These are phyloP conservation scores for Pythium vanterpoolii DNA, from an alignment of 352 stramenopile genomes.

Conservation along the genomic window DNA sequence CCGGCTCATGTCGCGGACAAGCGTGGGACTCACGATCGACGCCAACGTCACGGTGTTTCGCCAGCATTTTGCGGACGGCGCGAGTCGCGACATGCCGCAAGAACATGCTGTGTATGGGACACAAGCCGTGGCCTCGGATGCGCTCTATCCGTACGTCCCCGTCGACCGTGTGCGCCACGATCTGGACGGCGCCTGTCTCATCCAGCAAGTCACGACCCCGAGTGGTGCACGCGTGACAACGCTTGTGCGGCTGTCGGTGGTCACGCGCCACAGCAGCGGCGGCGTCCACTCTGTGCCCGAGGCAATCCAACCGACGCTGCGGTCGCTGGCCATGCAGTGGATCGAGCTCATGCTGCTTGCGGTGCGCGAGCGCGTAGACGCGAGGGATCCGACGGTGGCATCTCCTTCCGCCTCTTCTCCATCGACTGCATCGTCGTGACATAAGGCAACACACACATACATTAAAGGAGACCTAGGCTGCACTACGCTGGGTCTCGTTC, in stretches of 20 bases:
- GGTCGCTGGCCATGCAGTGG: slow-evolving; percentile 3
- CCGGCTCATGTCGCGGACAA: slow-evolving; percentile 3
- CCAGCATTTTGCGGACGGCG: slow-evolving; percentile 4
- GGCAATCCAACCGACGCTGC: not conserved
- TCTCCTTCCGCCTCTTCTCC: too few relatives aligned
- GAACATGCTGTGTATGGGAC: slow-evolving; percentile 7
- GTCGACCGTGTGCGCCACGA: slow-evolving; percentile 10
- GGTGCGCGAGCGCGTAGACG: slow-evolving; percentile 6
- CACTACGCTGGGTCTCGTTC: too few relatives aligned
- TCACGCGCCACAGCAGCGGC: slow-evolving; percentile 7
- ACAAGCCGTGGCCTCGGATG: slow-evolving; percentile 12
- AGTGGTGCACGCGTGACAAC: not conserved
- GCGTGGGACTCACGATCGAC: slow-evolving; percentile 9
- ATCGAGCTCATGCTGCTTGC: slow-evolving; percentile 14
- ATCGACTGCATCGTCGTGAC: too few relatives aligned
- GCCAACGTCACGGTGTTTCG: slow-evolving; percentile 13
- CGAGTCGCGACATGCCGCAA: not conserved
- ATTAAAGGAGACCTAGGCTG: too few relatives aligned
- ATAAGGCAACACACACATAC: too few relatives aligned
- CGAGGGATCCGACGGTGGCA: too few relatives aligned
- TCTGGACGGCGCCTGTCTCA: slow-evolving; percentile 1
- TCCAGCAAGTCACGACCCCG: not conserved
- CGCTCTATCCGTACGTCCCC: slow-evolving; percentile 20
- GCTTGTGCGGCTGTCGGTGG: not conserved
- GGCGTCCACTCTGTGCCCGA: not conserved